Base-by-base conservation (phyloP, 108 stramenopile genomes). In the Stephanodiscus minutulus region DNA sequence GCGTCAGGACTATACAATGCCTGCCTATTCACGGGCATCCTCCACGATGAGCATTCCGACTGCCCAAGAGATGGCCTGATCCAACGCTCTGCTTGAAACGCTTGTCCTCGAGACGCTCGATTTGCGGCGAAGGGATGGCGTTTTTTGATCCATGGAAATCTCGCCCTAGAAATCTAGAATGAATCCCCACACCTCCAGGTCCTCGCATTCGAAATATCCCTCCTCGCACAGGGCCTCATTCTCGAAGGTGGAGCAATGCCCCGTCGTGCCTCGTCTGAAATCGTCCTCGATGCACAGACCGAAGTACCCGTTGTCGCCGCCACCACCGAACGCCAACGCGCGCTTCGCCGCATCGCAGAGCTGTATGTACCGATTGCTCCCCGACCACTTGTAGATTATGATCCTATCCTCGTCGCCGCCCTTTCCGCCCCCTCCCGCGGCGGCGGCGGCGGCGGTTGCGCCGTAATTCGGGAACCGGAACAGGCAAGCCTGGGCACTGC, bases 231-330 rank as follows among this genome's bases (percentile, higher is more conserved):
- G 66, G 2, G 91, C 86, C 18, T 84, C 86, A 77, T 95, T 95
- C 49, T 87, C 86, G 89, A 95, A 95, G 9, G 94, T 95, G 21
- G 85, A 86, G 70, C 94, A 95, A 61, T 74, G 85, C 1, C 94
- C 94, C 10, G 88, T 92, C 9, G 86, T 83, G 7, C 94, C 94
- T 21, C 80, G 58, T 65, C 87, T 86, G 82, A 95, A 95, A 66
- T 95, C 94, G 63, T 95, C 83, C 55, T 92, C 88, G 15, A 95
- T 77, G 69, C 88, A 91, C 17, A 95, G 74, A 39, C 94, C 94
- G 81, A 95, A 95, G 27, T 86, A 87, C 20, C 94, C 91, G 12
- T 91, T 82, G 54, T 88, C 80, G 20, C 94, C 94, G 49, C 94
- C 94, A 20, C 94, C 91, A 27, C 94, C 94, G 82, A 95, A 91